Evolutionary conservation across 108 stramenopile genomes (phyloP).

Genomic region (Nitzschia sp.): DNA sequence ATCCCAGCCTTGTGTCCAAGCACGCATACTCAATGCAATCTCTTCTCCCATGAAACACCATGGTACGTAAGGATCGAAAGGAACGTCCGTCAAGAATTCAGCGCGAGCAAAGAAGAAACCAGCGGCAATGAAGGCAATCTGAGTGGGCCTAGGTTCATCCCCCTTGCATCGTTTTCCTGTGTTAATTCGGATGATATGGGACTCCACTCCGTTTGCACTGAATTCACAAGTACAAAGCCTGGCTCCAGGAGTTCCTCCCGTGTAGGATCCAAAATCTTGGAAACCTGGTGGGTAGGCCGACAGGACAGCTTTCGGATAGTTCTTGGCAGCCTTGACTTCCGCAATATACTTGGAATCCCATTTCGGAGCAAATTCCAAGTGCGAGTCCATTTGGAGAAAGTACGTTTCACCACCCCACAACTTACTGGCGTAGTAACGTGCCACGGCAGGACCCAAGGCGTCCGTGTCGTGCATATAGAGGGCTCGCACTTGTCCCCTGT

Average conservation of each 20-base stretch:
- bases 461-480: constrained; percentile 89
- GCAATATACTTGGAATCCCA: constrained; percentile 80
- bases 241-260: constrained; percentile 48
- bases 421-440: constrained; percentile 86
- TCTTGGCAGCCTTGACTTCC: constrained; percentile 56
- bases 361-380: constrained; percentile 67
- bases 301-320: constrained; percentile 73
- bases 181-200: constrained; percentile 73
- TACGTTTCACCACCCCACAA: constrained; percentile 92
- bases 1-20: constrained; percentile 91
- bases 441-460: constrained; percentile 86
- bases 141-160: constrained; percentile 17
- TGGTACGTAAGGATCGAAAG: constrained; percentile 93
- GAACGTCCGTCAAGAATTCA: constrained; percentile 75
- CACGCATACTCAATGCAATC: constrained; percentile 76
- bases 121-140: constrained; percentile 82
- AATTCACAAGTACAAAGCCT: constrained; percentile 67
- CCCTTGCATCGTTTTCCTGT: constrained; percentile 28
- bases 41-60: constrained; percentile 98
- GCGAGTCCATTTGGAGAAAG: constrained; percentile 90
- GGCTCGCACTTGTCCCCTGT: constrained; percentile 70
- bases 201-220: constrained; percentile 52
- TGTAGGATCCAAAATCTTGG: constrained; percentile 28
- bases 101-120: constrained; percentile 91
- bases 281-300: constrained; percentile 84